phyloP scores from a whole-genome alignment of 495 filamentous ascomycete genomes.

The Terfezia boudieri region DNA sequence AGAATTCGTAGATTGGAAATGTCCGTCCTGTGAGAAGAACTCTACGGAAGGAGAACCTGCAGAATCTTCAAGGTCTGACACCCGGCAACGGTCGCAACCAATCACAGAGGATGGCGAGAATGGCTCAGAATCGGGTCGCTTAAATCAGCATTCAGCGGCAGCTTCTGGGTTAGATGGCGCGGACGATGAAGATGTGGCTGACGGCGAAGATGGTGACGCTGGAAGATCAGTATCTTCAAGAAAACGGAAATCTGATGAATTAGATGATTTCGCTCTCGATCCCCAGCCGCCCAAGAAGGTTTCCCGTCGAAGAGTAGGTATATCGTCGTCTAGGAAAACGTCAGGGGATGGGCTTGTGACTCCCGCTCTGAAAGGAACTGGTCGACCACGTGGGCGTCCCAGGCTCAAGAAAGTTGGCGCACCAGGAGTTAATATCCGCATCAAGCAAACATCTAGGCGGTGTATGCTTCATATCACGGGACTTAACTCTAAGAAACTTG shows the following conservation, averaged over 20 bases:
- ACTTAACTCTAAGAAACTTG: background rate
- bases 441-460: background rate
- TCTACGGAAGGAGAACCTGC: background rate
- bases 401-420: background rate
- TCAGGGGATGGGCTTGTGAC: too few species aligned
- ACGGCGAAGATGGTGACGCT: background rate
- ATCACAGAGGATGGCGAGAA: background rate
- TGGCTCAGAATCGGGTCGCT: background rate
- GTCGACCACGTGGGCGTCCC: background rate
- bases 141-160: background rate
- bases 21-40: background rate
- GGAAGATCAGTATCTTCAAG: background rate
- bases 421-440: background rate
- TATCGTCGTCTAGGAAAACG: too few species aligned
- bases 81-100: background rate
- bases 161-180: background rate
- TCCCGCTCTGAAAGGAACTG: background rate
- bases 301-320: background rate
- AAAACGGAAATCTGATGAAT: background rate
- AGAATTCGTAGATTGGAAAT: background rate
- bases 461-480: background rate
- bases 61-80: background rate
- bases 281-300: background rate
- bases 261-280: background rate
- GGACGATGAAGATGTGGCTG: too few species aligned